Evolutionary conservation across 2,329 filamentous ascomycete genomes (phyloP).

Genomic region (Xylogone sp.): DNA sequence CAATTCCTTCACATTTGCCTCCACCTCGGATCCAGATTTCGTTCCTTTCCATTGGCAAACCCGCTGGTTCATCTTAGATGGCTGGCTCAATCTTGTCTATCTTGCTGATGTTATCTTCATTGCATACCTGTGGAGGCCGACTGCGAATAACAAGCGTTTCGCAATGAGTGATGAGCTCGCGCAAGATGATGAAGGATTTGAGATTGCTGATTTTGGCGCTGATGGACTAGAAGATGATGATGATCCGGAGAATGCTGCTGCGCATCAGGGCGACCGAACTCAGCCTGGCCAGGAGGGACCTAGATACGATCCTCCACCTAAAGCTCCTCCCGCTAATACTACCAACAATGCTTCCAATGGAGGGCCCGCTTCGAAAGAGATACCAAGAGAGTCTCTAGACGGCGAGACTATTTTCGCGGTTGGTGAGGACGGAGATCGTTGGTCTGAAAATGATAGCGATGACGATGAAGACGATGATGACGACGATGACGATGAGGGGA

Average conservation of each 20-base stretch:
- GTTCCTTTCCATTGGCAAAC: constrained; percentile 97
- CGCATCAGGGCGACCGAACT: constrained; percentile 44
- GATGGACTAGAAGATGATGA: constrained; percentile 62
- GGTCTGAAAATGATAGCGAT: constrained; percentile 69
- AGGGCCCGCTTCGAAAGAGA: constrained; percentile 19
- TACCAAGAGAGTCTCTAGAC: constrained; percentile 63
- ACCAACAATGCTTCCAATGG: constrained; percentile 13
- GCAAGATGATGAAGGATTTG: constrained; percentile 97
- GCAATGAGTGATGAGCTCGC: constrained; percentile 99
- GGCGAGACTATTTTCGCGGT: constrained; percentile 96
- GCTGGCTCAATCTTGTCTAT: constrained; percentile 96
- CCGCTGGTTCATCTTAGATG: constrained; percentile 94
- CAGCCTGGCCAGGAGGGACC: constrained; percentile 28
- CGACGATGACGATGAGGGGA: constrained; percentile 53
- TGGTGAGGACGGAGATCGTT: constrained; percentile 77
- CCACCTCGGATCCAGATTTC: constrained; percentile 78
- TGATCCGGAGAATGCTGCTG: constrained; percentile 37
- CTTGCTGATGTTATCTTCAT: constrained; percentile 89
- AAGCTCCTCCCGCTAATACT: constrained; percentile 18
- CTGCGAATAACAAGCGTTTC: constrained; percentile 92
- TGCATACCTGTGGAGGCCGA: constrained; percentile 94
- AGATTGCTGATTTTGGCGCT: constrained; percentile 86
- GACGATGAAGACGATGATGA: constrained; percentile 69
- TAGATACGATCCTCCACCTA: constrained; percentile 33
- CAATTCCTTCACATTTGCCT: constrained; percentile 93